phyloP scores from a whole-genome alignment of 1,139 yeast genomes.

The Pneumocystis murina region DNA sequence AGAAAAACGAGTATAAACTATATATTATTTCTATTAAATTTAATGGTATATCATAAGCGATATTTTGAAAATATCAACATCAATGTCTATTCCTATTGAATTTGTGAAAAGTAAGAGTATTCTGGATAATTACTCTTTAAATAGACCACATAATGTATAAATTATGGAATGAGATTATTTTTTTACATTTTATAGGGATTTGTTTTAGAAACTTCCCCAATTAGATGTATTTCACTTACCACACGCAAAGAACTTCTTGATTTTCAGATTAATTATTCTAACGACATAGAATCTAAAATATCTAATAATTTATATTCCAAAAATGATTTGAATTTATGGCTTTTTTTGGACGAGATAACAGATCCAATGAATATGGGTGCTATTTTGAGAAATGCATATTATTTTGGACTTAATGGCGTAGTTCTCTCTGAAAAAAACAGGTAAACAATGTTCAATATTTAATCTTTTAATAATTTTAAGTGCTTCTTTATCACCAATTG shows the following conservation, averaged over 20 bases:
- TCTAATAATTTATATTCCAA: background rate
- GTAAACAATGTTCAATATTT: background rate
- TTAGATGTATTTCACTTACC: background rate
- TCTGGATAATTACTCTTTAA: background rate
- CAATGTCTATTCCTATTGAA: background rate
- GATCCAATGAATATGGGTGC: constrained; percentile 92
- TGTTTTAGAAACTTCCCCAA: background rate
- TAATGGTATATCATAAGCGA: background rate
- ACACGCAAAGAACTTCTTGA: background rate
- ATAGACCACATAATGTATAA: constrained; percentile 1
- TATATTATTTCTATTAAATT: background rate
- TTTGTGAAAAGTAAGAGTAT: background rate
- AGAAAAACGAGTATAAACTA: background rate
- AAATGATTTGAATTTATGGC: constrained; percentile 3
- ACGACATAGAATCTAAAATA: background rate
- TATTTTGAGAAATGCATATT: constrained; percentile 65
- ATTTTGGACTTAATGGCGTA: constrained; percentile 70
- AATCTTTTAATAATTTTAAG: constrained; percentile 22
- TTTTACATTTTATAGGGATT: background rate
- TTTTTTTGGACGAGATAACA: constrained; percentile 28
- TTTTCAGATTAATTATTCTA: background rate
- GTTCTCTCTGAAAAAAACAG: constrained; percentile 49
- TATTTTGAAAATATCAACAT: background rate
- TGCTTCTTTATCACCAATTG: constrained; percentile 62
- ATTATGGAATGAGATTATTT: background rate